Conservation (phyloP, 2,329 filamentous ascomycete species). For the Calonectria multiphialidica region DNA sequence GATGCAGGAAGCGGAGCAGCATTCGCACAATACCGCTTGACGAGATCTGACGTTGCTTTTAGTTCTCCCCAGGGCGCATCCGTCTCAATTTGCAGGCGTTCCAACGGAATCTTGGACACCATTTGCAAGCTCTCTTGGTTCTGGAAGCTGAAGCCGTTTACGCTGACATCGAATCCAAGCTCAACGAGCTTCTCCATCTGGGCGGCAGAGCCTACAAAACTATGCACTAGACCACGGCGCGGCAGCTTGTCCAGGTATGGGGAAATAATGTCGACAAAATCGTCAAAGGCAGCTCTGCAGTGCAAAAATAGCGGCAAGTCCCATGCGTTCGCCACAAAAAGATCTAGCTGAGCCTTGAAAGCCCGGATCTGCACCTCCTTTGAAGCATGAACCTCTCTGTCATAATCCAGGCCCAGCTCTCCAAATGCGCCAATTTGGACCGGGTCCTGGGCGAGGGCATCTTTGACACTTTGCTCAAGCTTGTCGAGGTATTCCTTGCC, state of each 20-base stretch:
- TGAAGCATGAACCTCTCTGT: slow-evolving; percentile 55
- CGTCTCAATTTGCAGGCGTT: slow-evolving; percentile 41
- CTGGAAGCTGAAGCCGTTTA: slow-evolving; percentile 62
- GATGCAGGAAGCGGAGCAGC: slow-evolving; percentile 52
- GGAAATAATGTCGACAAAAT: slow-evolving; percentile 49
- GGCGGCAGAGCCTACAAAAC: slow-evolving; percentile 37
- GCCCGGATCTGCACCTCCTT: slow-evolving; percentile 47
- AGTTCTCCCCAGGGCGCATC: slow-evolving; percentile 45
- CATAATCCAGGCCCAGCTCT: slow-evolving; percentile 64
- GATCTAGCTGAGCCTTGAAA: slow-evolving; percentile 40
- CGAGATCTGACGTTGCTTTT: slow-evolving; percentile 40
- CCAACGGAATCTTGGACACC: slow-evolving; percentile 38
- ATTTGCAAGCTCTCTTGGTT: slow-evolving; percentile 39
- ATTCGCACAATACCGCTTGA: slow-evolving; percentile 55
- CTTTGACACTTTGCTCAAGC: slow-evolving; percentile 39
- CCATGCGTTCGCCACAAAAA: slow-evolving; percentile 41
- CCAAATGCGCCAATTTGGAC: slow-evolving; percentile 58
- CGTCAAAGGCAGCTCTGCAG: slow-evolving; percentile 43
- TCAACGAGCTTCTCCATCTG: slow-evolving; percentile 43
- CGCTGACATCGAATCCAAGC: slow-evolving; percentile 42
- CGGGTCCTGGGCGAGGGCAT: slow-evolving; percentile 37
- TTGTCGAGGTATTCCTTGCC: slow-evolving; percentile 38
- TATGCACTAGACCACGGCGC: slow-evolving; percentile 40
- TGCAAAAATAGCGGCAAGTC: slow-evolving; percentile 42
- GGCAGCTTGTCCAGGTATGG: slow-evolving; percentile 49